Evolutionary conservation across 768 basidiomycete genomes (phyloP).

Genomic region (Podaxis sp.): DNA sequence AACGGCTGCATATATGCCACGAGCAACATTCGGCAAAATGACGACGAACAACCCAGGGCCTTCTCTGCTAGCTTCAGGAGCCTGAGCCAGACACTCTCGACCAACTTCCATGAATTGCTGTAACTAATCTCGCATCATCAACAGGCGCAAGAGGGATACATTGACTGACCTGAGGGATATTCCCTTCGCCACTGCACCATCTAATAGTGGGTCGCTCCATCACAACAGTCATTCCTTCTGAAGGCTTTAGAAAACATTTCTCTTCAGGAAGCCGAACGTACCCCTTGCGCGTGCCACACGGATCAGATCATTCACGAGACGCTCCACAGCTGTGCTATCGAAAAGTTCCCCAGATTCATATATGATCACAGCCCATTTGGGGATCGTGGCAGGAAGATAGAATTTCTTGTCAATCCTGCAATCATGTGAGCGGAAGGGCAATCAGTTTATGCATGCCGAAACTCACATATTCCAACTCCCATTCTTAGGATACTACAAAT

Average conservation of each 20-base stretch:
- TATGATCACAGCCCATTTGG: conserved; percentile 60
- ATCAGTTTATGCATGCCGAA: conserved; percentile 27
- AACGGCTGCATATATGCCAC: conserved; percentile 72
- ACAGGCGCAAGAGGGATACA: neutral
- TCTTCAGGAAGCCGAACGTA: conserved; percentile 32
- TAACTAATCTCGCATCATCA: conserved; percentile 26
- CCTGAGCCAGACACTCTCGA: conserved; percentile 29
- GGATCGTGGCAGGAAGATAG: conserved; percentile 49
- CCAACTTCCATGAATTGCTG: conserved; percentile 55
- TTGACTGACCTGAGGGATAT: conserved; percentile 34
- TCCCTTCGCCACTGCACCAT: conserved; percentile 58
- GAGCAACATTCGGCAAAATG: conserved; percentile 68
- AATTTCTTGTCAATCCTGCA: conserved; percentile 70
- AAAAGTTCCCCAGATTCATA: conserved; percentile 64
- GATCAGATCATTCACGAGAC: conserved; percentile 54
- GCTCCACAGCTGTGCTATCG: conserved; percentile 35
- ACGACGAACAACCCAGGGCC: conserved; percentile 63
- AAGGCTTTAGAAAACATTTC: conserved; percentile 37
- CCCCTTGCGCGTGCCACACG: conserved; percentile 53
- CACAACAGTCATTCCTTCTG: conserved; percentile 56
- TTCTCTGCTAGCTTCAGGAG: conserved; percentile 28
- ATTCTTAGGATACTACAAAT: conserved; percentile 48
- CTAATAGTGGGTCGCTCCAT: conserved; percentile 45
- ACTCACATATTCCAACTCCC: conserved; percentile 67
- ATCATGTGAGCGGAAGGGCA: neutral